Base-by-base conservation (phyloP, 2,329 filamentous ascomycete genomes). In the Neofusicoccum kwambonambiense region DNA sequence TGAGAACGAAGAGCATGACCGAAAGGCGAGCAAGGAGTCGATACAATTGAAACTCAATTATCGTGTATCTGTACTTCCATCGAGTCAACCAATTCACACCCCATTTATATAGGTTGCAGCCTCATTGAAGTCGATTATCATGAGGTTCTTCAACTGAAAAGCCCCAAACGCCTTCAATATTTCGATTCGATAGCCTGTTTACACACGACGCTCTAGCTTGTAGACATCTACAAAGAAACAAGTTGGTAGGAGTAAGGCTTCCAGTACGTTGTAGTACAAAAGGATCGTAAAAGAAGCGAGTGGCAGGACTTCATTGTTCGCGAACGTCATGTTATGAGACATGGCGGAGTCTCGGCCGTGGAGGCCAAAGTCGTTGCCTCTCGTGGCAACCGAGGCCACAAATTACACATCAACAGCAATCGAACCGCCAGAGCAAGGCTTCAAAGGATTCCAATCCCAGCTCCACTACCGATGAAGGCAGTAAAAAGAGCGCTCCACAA, bases 301-400 rank as follows among this genome's bases (percentile, higher is more conserved):
- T 4, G 4, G 7, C 3, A 12, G 17, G 3, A 13, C 17, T 47
- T 22, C 9, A 11, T 47, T 9, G 19, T 27, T 22, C 9, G 27
- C 15, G 47, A 34, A 31, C 11, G 7, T n/a, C 19, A 5, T 50
- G 15, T 50, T 31, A 22, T n/a, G 47, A n/a, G 8, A 50, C 12
- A 31, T 50, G 47, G 47, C 47, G 47, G 19, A 22, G n/a, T n/a
- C 47, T 50, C 47, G 47, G 27, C 47, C 22, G 12, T 19, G 44
- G 19, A n/a, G n/a, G n/a, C 12, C 22, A 2, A 22, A 31, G 31
- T 6, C 19, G 22, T 45, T 67, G 47, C 64, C 66, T 65, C 67
- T 5, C 27, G 27, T 31, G 27, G 27, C 27, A 31, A 7, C 4
- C 27, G 27, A 31, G 27, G 5, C 27, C 27, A 31, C 6, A 31